Evolutionary conservation across 441 rosid species (phyloP).

Genomic region (Erysimum pusillum): DNA sequence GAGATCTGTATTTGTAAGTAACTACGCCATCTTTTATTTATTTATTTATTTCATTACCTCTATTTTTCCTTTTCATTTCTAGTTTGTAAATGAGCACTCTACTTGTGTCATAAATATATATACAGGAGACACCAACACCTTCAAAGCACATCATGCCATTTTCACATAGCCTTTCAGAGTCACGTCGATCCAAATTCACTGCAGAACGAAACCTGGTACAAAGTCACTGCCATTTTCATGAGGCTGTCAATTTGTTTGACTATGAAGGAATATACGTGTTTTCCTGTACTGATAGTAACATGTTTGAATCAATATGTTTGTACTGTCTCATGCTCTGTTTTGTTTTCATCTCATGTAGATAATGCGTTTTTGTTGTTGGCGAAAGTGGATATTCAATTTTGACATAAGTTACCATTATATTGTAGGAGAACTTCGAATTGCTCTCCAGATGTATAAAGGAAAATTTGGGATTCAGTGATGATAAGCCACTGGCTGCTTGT

Average conservation of each 20-base stretch:
- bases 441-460: slow-evolving; percentile 91
- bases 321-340: slow-evolving; percentile 31
- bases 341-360: slow-evolving; percentile 33
- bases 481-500: slow-evolving; percentile 94
- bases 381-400: slow-evolving; percentile 15
- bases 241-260: slow-evolving; percentile 29
- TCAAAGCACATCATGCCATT: slow-evolving; percentile 76
- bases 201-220: slow-evolving; percentile 90
- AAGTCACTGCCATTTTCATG: slow-evolving; percentile 30
- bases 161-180: slow-evolving; percentile 80
- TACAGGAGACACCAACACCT: slow-evolving; percentile 95
- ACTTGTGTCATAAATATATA: slow-evolving; percentile 22
- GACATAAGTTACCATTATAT: slow-evolving; percentile 38
- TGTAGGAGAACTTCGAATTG: slow-evolving; percentile 90
- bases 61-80: slow-evolving; percentile 6
- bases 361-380: slow-evolving; percentile 30
- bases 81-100: slow-evolving; percentile 17
- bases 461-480: slow-evolving; percentile 79
- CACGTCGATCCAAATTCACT: slow-evolving; percentile 80
- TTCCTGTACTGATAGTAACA: slow-evolving; percentile 16
- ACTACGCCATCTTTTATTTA: slow-evolving; percentile 5
- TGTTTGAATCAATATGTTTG: slow-evolving; percentile 22
- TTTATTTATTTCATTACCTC: slow-evolving; percentile 20
- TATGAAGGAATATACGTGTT: slow-evolving; percentile 9
- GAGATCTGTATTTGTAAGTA: slow-evolving; percentile 81